Base-by-base conservation (phyloP, 169 alveolate species). In the Cryptosporidium sp. region DNA sequence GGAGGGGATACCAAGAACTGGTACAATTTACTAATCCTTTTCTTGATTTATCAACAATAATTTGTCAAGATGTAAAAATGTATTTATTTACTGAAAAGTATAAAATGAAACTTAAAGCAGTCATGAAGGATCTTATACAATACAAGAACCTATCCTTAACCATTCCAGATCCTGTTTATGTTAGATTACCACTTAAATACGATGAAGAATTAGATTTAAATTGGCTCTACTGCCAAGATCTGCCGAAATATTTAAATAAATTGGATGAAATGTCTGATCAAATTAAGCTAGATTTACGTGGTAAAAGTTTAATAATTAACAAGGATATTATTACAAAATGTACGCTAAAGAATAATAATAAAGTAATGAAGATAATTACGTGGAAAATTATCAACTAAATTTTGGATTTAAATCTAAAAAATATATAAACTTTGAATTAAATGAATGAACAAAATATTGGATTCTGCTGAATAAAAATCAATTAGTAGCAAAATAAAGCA, bases 1-100 rank as follows among this genome's bases (percentile, higher is more conserved):
- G 89, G 16, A 80, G 65, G 26, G 89, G 89, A 31, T 80, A 80
- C 31, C 39, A 61, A 42, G 75, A 65, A 45, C n/a, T 80, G 23
- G 3, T 80, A 3, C 70, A 80, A 29, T 60, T 80, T 42, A 56
- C 1, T 1, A 52, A 62, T 23, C 60, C 75, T n/a, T 37, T 62
- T 18, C 58, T 9, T 12, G 89, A 65, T n/a, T 26, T 80, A 16
- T 60, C 73, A 35, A 12, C 39, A 9, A 37, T 62, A 62, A 80
- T 80, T 44, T 80, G 75, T 21, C 42, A 51, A 12, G 75, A 80
- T 42, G 42, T 80, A 4, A 80, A 80, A 48, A 48, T 23, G 56
- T 80, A 62, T 48, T 18, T 80, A 23, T 44, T 60, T 37, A 44
- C 89, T 21, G 68, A 62, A 39, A 39, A 16, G 1, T 80, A 80